Evolutionary conservation across 108 stramenopile genomes (phyloP), one percentile per base, ranked within the genome.

Genomic region (Skeletonema tropicum): DNA sequence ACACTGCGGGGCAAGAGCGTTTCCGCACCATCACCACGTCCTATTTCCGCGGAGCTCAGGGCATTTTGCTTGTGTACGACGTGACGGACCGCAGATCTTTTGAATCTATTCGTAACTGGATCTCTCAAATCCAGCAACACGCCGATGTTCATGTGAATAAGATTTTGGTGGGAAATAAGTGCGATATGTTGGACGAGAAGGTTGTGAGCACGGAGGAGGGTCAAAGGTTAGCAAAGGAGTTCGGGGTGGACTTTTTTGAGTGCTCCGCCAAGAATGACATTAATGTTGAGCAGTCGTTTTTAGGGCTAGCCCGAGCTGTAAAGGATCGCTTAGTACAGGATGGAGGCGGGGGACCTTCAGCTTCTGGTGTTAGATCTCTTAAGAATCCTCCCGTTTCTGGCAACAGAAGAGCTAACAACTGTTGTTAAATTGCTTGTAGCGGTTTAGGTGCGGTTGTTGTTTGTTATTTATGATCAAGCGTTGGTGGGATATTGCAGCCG

Each of bases 131-230:
- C 66, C 95, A 97, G 83, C 91, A 97, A 70, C 97, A 98, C 73
- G 98, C 98, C 7, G 97, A 96, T 58, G 94, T 94, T n/a, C 91
- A 98, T 66, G 96, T 96, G 57, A 96, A 94, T 87, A 98, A 97
- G 74, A 94, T 99, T 68, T 73, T 99, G 69, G 92, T 99, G 31
- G 99, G 98, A 30, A 99, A 99, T 95, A 99, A 99, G 87, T 97
- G 97, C 84, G 99, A 99, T 87, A 97, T 97, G 95, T 71, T 90
- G 11, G 89, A 95, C 65, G 93, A 96, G 65, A 92, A 97, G 86
- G 95, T 94, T 14, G 97, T 99, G 55, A 89, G 89, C 52, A 95
- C 91, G 31, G 94, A 98, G 81, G 98, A 98, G 80, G 99, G 97
- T 60, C 76, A 86, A 64, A 88, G 88, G 70, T 84, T 98, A 57